These are phyloP conservation scores for Botryosphaeria dothidea DNA, from an alignment of 2,329 filamentous ascomycete species.

Conservation along the genomic window DNA sequence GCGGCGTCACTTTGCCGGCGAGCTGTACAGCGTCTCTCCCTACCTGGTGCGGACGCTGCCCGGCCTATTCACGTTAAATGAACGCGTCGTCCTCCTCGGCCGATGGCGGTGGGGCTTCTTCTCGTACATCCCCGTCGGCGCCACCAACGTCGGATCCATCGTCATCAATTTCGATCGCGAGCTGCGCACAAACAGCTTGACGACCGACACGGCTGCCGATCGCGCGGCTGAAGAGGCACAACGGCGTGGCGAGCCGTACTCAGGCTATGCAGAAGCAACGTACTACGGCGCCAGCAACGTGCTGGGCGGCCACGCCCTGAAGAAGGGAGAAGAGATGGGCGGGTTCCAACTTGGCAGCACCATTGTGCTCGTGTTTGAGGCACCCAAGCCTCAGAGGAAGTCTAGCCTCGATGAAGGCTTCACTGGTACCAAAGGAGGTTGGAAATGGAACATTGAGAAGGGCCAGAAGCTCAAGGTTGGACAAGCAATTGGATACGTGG, in stretches of 20 bases:
- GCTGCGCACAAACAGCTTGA: slow-evolving; percentile 86
- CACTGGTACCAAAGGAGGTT: slow-evolving; percentile 63
- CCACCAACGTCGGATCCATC: slow-evolving; percentile 96
- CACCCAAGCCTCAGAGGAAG: slow-evolving; percentile 65
- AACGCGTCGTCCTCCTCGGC: slow-evolving; percentile 89
- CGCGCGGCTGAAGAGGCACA: slow-evolving; percentile 78
- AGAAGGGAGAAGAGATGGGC: slow-evolving; percentile 93
- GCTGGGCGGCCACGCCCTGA: slow-evolving; percentile 79
- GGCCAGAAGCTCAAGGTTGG: slow-evolving; percentile 91
- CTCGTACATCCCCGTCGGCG: slow-evolving; percentile 90
- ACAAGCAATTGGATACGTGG: slow-evolving; percentile 76
- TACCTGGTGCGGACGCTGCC: slow-evolving; percentile 92
- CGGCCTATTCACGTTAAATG: slow-evolving; percentile 93
- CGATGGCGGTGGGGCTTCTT: slow-evolving; percentile 98
- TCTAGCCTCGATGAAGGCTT: slow-evolving; percentile 56
- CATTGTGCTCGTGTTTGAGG: slow-evolving; percentile 94
- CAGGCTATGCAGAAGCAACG: slow-evolving; percentile 90
- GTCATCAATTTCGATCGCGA: slow-evolving; percentile 96
- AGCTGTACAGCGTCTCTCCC: slow-evolving; percentile 91
- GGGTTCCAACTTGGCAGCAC: slow-evolving; percentile 96
- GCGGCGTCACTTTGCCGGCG: slow-evolving; percentile 94
- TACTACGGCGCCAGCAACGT: slow-evolving; percentile 77
- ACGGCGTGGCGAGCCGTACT: slow-evolving; percentile 74
- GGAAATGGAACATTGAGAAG: slow-evolving; percentile 83
- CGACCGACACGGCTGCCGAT: slow-evolving; percentile 90